Conservation (phyloP, 352 stramenopile species). For the Thalassiosira ordinaria region DNA sequence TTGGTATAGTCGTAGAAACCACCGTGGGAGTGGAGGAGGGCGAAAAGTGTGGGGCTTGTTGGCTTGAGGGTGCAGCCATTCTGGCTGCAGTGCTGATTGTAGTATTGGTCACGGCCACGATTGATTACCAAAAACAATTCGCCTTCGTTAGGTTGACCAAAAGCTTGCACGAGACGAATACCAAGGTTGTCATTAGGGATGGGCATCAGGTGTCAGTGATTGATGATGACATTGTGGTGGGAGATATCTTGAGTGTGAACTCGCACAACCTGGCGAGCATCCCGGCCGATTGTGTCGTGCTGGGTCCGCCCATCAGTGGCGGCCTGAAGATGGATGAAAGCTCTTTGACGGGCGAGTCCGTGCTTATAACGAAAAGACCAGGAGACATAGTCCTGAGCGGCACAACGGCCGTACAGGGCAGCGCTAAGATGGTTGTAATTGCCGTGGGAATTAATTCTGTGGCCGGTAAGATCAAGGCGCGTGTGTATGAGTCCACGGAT, state of each 20-base stretch:
- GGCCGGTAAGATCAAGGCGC: slow-evolving; percentile 79
- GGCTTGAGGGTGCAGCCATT: slow-evolving; percentile 95
- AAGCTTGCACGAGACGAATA: slow-evolving; percentile 80
- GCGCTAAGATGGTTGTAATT: slow-evolving; percentile 83
- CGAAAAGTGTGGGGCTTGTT: slow-evolving; percentile 79
- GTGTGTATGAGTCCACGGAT: slow-evolving; percentile 79
- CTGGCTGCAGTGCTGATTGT: slow-evolving; percentile 93
- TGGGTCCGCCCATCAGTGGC: slow-evolving; percentile 63
- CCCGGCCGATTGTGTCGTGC: slow-evolving; percentile 79
- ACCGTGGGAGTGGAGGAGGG: slow-evolving; percentile 62
- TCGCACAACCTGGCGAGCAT: slow-evolving; percentile 79
- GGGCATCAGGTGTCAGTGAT: slow-evolving; percentile 71
- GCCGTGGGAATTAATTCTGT: slow-evolving; percentile 81
- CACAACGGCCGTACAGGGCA: slow-evolving; percentile 72
- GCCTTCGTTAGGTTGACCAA: slow-evolving; percentile 77
- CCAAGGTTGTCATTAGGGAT: slow-evolving; percentile 79
- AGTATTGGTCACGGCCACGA: slow-evolving; percentile 92
- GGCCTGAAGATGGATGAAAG: slow-evolving; percentile 83
- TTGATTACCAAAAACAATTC: slow-evolving; percentile 92
- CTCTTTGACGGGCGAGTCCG: slow-evolving; percentile 78
- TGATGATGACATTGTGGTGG: slow-evolving; percentile 84
- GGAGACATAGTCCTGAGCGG: slow-evolving; percentile 78
- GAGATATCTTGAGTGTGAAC: slow-evolving; percentile 84
- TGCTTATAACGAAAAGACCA: slow-evolving; percentile 71
- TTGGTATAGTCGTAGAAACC: slow-evolving; percentile 75